Percentiles rank a stretch among this genome's conserved stretches.
These are phyloP conservation scores for Centella asiatica DNA, from an alignment of 129 eudicot species.

Conservation along the genomic window DNA sequence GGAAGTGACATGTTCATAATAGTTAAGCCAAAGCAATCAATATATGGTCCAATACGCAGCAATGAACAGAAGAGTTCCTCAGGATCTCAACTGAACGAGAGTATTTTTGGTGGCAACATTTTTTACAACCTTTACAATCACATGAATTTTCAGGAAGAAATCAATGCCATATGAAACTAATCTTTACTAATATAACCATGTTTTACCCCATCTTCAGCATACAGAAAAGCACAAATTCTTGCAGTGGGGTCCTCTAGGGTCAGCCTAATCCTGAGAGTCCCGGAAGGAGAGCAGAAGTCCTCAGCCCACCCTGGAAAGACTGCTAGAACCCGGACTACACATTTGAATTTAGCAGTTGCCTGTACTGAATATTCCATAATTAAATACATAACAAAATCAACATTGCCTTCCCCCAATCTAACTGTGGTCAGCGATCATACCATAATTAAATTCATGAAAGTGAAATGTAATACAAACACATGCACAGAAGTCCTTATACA, in stretches of 20 bases:
- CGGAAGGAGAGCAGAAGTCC: conserved; percentile 51
- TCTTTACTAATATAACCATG: neutral
- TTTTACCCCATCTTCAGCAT: conserved; percentile 74
- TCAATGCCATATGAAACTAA: neutral
- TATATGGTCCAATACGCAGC: too few species aligned
- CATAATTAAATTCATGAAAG: too few species aligned
- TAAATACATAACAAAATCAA: neutral
- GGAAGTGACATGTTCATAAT: too few species aligned
- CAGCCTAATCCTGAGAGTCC: conserved; percentile 58
- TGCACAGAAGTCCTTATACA: too few species aligned
- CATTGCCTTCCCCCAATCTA: too few species aligned
- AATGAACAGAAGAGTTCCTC: neutral
- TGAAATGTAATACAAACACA: too few species aligned
- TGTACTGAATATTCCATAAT: conserved; percentile 12
- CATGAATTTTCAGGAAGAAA: neutral
- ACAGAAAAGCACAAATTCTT: conserved; percentile 68
- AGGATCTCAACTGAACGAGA: neutral
- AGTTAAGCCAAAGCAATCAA: too few species aligned
- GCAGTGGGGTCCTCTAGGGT: conserved; percentile 95
- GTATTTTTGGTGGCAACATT: neutral
- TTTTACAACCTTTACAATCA: neutral
- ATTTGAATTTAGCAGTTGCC: conserved; percentile 75
- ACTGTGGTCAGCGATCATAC: too few species aligned
- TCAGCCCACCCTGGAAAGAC: conserved; percentile 54
- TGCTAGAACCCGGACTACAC: conserved; percentile 71